phyloP scores from a whole-genome alignment of 768 basidiomycete genomes.

The Macrolepiota dolichaula region DNA sequence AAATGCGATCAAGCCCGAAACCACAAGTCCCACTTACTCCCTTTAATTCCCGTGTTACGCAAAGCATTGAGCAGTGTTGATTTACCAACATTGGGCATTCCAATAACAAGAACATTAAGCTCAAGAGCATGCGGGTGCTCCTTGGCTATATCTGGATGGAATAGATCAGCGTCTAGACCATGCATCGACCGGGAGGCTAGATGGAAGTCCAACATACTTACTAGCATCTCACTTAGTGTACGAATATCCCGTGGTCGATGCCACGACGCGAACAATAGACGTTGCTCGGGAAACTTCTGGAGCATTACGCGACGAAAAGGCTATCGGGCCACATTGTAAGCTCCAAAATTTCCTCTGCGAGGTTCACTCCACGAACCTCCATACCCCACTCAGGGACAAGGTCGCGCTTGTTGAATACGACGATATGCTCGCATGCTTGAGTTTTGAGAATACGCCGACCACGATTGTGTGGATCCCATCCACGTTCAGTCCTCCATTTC shows the following conservation, averaged over 20 bases:
- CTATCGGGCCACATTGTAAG: constrained; percentile 30
- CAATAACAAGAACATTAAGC: constrained; percentile 88
- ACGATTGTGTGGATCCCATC: constrained; percentile 46
- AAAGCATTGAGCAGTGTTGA: constrained; percentile 91
- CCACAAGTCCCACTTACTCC: constrained; percentile 54
- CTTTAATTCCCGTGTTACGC: constrained; percentile 80
- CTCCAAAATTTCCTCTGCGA: constrained; percentile 8
- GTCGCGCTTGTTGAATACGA: constrained; percentile 93
- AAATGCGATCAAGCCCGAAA: constrained; percentile 8
- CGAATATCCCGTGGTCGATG: constrained; percentile 65
- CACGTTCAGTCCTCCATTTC: constrained; percentile 68
- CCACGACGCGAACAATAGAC: constrained; percentile 68
- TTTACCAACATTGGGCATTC: constrained; percentile 99
- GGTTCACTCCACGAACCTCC: constrained; percentile 49
- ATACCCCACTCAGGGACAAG: constrained; percentile 87
- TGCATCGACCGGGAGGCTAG: constrained; percentile 7
- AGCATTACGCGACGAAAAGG: constrained; percentile 75
- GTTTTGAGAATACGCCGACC: constrained; percentile 34
- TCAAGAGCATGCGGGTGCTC: constrained; percentile 68
- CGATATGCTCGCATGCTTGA: constrained; percentile 72
- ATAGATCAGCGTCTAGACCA: constrained; percentile 1
- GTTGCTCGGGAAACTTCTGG: constrained; percentile 66
- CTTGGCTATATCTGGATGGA: constrained; percentile 59
- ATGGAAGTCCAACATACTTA: constrained; percentile 55
- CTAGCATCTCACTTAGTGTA: constrained; percentile 59